phyloP scores from a whole-genome alignment of 2,329 filamentous ascomycete species.

The Hypoxylon sp. region DNA sequence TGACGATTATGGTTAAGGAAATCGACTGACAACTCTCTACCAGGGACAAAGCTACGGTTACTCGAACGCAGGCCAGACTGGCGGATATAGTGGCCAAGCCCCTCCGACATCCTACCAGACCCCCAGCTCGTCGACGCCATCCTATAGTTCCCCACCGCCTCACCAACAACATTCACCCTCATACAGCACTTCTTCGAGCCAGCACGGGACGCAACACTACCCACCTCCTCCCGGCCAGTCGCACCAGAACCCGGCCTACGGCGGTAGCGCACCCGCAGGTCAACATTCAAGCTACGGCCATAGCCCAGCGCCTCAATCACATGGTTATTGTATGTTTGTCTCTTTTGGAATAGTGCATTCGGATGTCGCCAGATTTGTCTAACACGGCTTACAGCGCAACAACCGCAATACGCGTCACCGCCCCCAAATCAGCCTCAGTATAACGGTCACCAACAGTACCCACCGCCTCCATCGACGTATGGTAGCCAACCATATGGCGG shows the following conservation, averaged over 20 bases:
- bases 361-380: constrained; percentile 1
- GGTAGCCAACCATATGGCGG: constrained; percentile 35
- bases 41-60: constrained; percentile 69
- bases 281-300: constrained; percentile 42
- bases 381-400: constrained; percentile 36
- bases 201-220: constrained; percentile 36
- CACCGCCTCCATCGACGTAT: constrained; percentile 42
- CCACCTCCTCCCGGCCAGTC: constrained; percentile 42
- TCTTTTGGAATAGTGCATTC: neutral
- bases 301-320: constrained; percentile 41
- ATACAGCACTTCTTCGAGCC: constrained; percentile 26
- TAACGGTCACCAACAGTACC: constrained; percentile 44
- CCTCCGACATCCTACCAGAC: constrained; percentile 69
- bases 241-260: constrained; percentile 39
- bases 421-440: constrained; percentile 41
- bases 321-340: constrained; percentile 43
- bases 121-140: constrained; percentile 38
- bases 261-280: constrained; percentile 29
- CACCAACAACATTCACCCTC: constrained; percentile 36
- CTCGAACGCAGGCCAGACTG: constrained; percentile 61
- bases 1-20: constrained; percentile 1
- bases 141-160: constrained; percentile 44
- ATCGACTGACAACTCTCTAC: constrained; percentile 40
- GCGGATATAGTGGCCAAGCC: constrained; percentile 68
- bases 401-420: constrained; percentile 44